Conservation (phyloP, 495 filamentous ascomycete species). For the Aspergillus kassunensis region DNA sequence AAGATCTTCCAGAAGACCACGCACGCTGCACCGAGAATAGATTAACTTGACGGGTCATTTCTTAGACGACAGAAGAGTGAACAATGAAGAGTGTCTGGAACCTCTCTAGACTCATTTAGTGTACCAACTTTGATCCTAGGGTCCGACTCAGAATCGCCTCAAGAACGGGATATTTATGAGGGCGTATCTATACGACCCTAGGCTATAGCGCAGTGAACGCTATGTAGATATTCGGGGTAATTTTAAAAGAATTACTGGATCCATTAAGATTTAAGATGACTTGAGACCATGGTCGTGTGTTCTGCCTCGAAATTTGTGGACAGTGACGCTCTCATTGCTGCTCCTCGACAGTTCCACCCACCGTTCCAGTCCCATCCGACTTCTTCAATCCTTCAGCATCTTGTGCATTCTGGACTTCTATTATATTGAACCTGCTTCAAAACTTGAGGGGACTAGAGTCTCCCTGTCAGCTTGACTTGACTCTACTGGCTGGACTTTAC, state of each 20-base stretch:
- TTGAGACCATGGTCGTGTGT: conserved; percentile 3
- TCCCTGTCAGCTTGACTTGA: conserved; percentile 13
- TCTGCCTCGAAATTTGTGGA: not conserved
- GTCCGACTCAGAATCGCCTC: not conserved
- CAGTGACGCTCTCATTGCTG: not conserved
- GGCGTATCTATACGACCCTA: no score
- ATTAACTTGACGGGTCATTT: not conserved
- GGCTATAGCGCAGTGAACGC: no score
- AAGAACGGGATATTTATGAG: not conserved
- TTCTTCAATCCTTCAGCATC: not conserved
- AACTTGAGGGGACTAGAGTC: conserved; percentile 7
- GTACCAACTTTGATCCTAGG: not conserved
- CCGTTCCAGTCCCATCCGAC: not conserved
- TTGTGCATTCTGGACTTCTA: not conserved
- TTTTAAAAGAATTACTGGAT: no score
- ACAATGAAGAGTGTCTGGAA: not conserved
- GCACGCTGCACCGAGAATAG: conserved; percentile 7
- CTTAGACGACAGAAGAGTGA: not conserved
- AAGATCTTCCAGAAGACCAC: conserved; percentile 10
- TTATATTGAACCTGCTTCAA: conserved; percentile 1
- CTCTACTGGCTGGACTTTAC: conserved; percentile 3
- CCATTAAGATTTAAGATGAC: no score
- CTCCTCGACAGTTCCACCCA: not conserved
- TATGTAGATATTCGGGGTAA: no score
- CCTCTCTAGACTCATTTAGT: not conserved